phyloP scores from a whole-genome alignment of 2,329 filamentous ascomycete genomes.

The Pezicula rhizophila region DNA sequence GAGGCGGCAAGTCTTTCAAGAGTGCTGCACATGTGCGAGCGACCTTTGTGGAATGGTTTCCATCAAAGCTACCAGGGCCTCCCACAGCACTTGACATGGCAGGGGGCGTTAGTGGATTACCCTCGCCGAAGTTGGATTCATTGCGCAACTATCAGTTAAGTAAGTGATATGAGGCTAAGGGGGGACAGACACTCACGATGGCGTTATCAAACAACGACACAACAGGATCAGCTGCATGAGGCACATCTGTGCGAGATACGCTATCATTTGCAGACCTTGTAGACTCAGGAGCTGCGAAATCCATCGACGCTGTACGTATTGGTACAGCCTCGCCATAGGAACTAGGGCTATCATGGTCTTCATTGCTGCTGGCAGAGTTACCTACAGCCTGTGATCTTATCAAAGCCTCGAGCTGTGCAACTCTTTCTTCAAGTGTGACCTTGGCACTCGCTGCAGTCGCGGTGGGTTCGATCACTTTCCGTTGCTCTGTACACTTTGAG shows the following conservation, averaged over 20 bases:
- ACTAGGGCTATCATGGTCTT: neutral
- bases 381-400: neutral
- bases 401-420: constrained; percentile 5
- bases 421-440: constrained; percentile 1
- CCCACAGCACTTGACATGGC: too few relatives aligned
- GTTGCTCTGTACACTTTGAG: constrained; percentile 7
- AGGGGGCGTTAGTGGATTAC: neutral
- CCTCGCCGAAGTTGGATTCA: neutral
- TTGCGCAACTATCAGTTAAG: neutral
- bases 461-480: neutral
- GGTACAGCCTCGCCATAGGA: neutral
- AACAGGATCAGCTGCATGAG: constrained; percentile 3
- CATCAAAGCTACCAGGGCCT: neutral
- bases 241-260: neutral
- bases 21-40: constrained; percentile 6
- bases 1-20: neutral
- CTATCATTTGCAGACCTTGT: neutral
- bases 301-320: too few relatives aligned
- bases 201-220: constrained; percentile 9
- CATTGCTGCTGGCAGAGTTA: neutral
- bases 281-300: neutral
- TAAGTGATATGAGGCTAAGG: neutral
- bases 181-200: constrained; percentile 4
- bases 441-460: neutral
- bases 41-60: neutral